phyloP scores from a whole-genome alignment of 2,329 filamentous ascomycete genomes.

The Hypomyces rosellus region DNA sequence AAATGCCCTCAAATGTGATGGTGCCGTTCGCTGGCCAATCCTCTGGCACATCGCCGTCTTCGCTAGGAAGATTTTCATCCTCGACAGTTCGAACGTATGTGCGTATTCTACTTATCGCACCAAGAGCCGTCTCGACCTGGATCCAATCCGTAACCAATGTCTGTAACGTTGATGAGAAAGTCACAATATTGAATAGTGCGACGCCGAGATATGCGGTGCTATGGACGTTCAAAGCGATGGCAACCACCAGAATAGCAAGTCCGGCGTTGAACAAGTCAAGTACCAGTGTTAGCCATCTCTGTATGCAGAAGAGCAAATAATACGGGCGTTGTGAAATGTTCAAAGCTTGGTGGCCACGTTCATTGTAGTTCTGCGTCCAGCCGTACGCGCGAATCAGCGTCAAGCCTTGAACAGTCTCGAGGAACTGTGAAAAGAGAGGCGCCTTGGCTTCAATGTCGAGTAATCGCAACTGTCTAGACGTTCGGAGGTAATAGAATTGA shows the following conservation, averaged over 20 bases:
- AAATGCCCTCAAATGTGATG: no score
- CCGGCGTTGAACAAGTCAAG: constrained; percentile 40
- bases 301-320: constrained; percentile 41
- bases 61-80: no score
- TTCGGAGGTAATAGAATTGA: constrained; percentile 21
- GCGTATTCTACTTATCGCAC: no score
- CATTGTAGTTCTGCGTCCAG: constrained; percentile 18
- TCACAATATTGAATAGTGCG: constrained; percentile 21
- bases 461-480: constrained; percentile 25
- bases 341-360: constrained; percentile 21
- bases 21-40: no score
- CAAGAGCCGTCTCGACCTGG: no score
- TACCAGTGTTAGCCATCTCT: constrained; percentile 43
- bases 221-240: constrained; percentile 29
- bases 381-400: constrained; percentile 30
- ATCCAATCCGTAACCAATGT: no score
- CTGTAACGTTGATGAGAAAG: no score
- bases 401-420: constrained; percentile 21
- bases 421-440: constrained; percentile 23
- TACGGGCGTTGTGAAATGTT: constrained; percentile 26
- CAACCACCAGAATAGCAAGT: constrained; percentile 40
- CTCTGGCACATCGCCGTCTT: no score
- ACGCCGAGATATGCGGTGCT: constrained; percentile 24
- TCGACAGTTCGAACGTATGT: no score
- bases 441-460: constrained; percentile 26